Evolutionary conservation across 768 basidiomycete species (phyloP).

Genomic region (Pluteus cervinus): DNA sequence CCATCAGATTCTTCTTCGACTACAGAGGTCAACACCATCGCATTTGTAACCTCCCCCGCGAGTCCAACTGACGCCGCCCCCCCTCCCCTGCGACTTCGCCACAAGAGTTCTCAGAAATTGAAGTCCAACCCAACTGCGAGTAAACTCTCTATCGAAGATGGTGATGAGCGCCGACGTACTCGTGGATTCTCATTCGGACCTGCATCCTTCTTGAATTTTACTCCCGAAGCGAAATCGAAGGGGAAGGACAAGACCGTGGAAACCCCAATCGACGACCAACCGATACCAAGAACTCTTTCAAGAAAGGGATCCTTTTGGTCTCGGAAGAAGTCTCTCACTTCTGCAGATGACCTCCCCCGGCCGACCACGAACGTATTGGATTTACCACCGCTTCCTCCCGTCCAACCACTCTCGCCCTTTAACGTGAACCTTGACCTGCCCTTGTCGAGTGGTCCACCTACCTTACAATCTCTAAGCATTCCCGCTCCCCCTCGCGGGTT

Average conservation of each 20-base stretch:
- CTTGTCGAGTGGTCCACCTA: too few relatives aligned
- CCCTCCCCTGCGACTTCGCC: conserved; percentile 33
- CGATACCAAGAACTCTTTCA: conserved; percentile 33
- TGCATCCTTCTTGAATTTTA: conserved; percentile 29
- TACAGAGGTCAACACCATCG: conserved; percentile 42
- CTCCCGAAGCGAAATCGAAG: conserved; percentile 37
- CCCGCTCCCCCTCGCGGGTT: conserved; percentile 6
- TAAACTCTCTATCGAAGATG: conserved; percentile 13
- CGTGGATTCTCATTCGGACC: conserved; percentile 58
- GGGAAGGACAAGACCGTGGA: conserved; percentile 31
- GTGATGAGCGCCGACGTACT: conserved; percentile 22
- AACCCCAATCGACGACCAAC: conserved; percentile 13
- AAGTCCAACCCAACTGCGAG: conserved; percentile 14
- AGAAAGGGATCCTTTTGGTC: conserved; percentile 68
- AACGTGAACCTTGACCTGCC: conserved; percentile 24
- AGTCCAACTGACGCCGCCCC: conserved; percentile 8
- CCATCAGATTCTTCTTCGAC: conserved; percentile 38
- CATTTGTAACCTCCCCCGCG: conserved; percentile 30
- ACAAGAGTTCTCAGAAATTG: conserved; percentile 47
- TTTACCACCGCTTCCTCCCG: conserved; percentile 28
- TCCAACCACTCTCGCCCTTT: conserved; percentile 40
- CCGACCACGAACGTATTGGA: conserved; percentile 8
- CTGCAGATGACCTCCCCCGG: conserved; percentile 12
- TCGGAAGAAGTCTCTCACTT: conserved; percentile 33
- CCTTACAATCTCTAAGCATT: too few relatives aligned